Evolutionary conservation across 495 filamentous ascomycete genomes (phyloP), one percentile per base, ranked within the genome.

Genomic region (Neurospora sp.): DNA sequence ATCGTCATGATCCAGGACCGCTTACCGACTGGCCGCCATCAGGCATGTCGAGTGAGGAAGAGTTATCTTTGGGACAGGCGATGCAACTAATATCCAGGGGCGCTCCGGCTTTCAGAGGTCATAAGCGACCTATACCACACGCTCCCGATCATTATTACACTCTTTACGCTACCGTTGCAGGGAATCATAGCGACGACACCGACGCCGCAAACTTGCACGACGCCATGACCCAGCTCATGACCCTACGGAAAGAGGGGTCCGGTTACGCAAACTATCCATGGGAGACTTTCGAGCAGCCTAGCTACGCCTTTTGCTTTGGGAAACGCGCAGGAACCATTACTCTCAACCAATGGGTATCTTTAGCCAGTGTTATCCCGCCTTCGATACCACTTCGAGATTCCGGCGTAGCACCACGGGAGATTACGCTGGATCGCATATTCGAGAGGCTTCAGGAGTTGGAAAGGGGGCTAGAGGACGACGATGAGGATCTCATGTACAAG

Each of bases 221-320:
- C 72, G 73, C 83, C 39, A 86, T 86, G 84, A 82, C 78, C 9
- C 83, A 86, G 75, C 82, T 86, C 73, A 85, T 84, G 77, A 83
- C 83, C 9, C 68, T 86, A 70, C 77, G 77, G n/a, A 73, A 86
- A 53, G 76, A 80, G 65, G 83, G 81, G 16, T 61, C 76, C 10
- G 79, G 76, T 16, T 76, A 77, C 2, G 79, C 81, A 10, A 81
- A 73, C 1, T 81, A 86, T 73, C 88, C 89, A 3, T 91, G 89
- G 89, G 86, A 90, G 71, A 87, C 89, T 5, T 78, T 91, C 16
- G 89, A 91, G 78, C 89, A 91, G 74, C 89, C 89, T 8, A 90
- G 88, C 75, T 86, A 87, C 76, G 82, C 87, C 4, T 89, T 88
- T 73, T 88, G 84, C 79, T 87, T 84, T 78, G 89, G 89, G 35